Evolutionary conservation across 768 basidiomycete genomes (phyloP).

Genomic region (Artomyces pyxidatus): DNA sequence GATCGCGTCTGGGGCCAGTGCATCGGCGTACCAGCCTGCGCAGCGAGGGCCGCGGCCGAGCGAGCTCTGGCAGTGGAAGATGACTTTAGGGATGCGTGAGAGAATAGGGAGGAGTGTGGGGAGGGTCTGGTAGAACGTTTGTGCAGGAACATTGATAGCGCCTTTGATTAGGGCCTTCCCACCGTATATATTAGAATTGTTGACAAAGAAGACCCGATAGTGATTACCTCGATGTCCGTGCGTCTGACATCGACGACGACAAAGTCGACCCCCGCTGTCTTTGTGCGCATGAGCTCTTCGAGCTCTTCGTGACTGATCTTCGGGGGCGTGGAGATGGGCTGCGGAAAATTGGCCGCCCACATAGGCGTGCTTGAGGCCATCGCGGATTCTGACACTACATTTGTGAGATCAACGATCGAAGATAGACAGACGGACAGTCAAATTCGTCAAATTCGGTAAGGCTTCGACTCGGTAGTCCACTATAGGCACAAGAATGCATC

Average conservation of each 20-base stretch:
- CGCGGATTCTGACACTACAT: no score
- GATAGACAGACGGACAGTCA: no score
- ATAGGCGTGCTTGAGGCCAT: background rate
- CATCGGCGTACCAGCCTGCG: slow-evolving; percentile 21
- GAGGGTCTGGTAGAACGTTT: slow-evolving; percentile 32
- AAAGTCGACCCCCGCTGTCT: slow-evolving; percentile 18
- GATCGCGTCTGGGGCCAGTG: slow-evolving; percentile 12
- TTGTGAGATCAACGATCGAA: no score
- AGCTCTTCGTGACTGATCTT: slow-evolving; percentile 18
- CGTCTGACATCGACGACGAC: slow-evolving; percentile 31
- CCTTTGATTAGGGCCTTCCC: slow-evolving; percentile 22
- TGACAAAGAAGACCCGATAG: background rate
- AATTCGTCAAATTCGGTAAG: no score
- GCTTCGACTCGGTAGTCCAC: no score
- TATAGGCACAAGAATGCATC: no score
- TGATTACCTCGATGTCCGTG: slow-evolving; percentile 30
- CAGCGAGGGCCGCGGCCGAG: slow-evolving; percentile 15
- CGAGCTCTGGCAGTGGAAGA: slow-evolving; percentile 21
- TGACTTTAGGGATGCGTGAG: slow-evolving; percentile 17
- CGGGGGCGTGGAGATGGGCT: slow-evolving; percentile 13
- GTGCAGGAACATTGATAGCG: slow-evolving; percentile 37
- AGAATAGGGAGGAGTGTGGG: slow-evolving; percentile 25
- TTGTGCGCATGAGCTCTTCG: slow-evolving; percentile 17
- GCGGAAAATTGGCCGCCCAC: slow-evolving; percentile 7
- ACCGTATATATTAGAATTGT: background rate